Percentiles rank a stretch among this genome's conserved stretches.
These are phyloP conservation scores for Phaeosphaeriaceae sp. DNA, from an alignment of 2,329 filamentous ascomycete genomes.

Conservation along the genomic window DNA sequence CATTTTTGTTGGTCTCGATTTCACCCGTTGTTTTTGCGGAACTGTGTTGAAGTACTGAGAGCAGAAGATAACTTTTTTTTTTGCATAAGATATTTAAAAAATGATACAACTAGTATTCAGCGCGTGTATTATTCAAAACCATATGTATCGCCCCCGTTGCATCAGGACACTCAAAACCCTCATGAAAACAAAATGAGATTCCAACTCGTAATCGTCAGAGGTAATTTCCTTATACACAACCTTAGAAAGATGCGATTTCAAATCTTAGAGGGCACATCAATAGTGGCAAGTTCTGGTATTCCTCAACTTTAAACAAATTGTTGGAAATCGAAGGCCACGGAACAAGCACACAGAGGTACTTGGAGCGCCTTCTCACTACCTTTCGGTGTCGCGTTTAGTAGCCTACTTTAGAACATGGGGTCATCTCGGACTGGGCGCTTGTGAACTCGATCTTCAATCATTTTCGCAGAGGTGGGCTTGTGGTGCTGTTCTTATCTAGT, in stretches of 20 bases:
- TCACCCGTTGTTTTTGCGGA: too few species aligned
- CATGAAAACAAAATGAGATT: too few species aligned
- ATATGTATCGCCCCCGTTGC: too few species aligned
- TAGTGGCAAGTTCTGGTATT: slow-evolving; percentile 15
- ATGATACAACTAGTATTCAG: too few species aligned
- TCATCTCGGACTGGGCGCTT: slow-evolving; percentile 22
- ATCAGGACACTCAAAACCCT: too few species aligned
- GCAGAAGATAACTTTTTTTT: too few species aligned
- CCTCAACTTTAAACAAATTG: slow-evolving; percentile 4
- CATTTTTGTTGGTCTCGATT: too few species aligned
- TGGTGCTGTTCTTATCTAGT: background rate
- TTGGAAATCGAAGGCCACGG: background rate
- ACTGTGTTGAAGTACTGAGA: too few species aligned
- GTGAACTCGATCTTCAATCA: slow-evolving; percentile 1
- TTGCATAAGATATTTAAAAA: too few species aligned
- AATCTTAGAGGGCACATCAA: slow-evolving; percentile 21
- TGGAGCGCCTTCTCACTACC: slow-evolving; percentile 15
- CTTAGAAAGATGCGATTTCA: slow-evolving; percentile 20
- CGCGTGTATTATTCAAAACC: too few species aligned
- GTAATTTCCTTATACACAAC: too few species aligned
- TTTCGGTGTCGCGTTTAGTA: slow-evolving; percentile 22
- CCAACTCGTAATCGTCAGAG: too few species aligned
- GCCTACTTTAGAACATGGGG: slow-evolving; percentile 20
- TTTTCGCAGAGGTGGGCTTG: background rate
- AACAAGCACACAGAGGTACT: background rate